phyloP scores from a whole-genome alignment of 23 red algal species.

The Cyanidioschyzon merolae region DNA sequence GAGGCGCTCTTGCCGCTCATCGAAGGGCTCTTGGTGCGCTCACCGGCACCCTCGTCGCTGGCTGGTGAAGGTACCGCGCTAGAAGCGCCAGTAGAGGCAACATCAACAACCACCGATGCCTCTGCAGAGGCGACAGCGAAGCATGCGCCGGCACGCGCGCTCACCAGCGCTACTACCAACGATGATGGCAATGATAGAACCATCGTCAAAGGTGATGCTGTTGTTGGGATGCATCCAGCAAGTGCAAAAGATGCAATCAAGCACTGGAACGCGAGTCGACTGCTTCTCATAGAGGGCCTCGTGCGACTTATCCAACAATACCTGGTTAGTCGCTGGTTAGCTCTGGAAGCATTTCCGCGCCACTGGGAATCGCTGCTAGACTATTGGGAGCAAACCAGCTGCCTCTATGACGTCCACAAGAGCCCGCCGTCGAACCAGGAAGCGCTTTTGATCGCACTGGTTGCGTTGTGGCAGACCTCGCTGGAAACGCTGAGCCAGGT shows the following conservation, averaged over 20 bases:
- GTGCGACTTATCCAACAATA: neutral
- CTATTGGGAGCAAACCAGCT: neutral
- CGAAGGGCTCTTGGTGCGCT: neutral
- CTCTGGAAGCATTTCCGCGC: neutral
- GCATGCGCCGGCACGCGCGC: too few relatives aligned
- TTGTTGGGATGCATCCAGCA: neutral
- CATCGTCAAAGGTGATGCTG: neutral
- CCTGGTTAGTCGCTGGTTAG: neutral
- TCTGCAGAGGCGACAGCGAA: neutral
- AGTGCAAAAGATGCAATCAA: neutral
- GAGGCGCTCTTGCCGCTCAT: neutral
- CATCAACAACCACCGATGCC: too few relatives aligned
- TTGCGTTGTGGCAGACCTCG: neutral
- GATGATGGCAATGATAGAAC: neutral
- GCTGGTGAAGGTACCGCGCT: neutral
- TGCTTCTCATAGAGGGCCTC: neutral
- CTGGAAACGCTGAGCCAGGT: neutral
- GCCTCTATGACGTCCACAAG: neutral
- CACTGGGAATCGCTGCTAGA: neutral
- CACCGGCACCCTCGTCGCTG: neutral
- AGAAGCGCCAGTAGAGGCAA: too few relatives aligned
- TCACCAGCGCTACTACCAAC: too few relatives aligned
- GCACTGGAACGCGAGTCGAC: conserved; percentile 1
- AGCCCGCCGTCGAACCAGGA: neutral
- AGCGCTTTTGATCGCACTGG: neutral